Base-by-base conservation (phyloP, 2,329 filamentous ascomycete species). In the Pezicula rhizophila region DNA sequence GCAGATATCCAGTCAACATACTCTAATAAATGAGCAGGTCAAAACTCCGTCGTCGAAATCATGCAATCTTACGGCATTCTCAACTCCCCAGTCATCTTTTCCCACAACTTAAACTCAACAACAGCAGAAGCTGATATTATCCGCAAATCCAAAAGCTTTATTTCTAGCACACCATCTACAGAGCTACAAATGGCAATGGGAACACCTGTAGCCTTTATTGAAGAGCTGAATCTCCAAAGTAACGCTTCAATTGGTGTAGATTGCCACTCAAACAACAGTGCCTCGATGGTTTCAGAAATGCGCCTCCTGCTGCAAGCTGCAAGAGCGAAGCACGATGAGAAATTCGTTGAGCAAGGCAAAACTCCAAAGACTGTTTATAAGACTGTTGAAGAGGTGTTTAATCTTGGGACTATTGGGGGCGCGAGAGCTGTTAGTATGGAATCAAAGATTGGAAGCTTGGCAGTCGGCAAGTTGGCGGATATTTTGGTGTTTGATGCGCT, bases 151-250 rank as follows among this genome's bases (percentile, higher is more conserved):
- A 63, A 66, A 7, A 66, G 64, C 1, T 61, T 64, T 39, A 58
- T 76, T n/a, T 72, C 70, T 2, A 66, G 62, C 12, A 77, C 75
- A 1, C 74, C 75, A 0, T 70, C 69, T n/a, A 73, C 73, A 0
- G 75, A 78, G 55, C 57, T 75, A 8, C 73, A 78, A 51, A 77
- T 76, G 73, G 28, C 28, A 31, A 68, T 66, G 52, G 65, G 66
- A 0, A 45, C 58, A 4, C 66, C 69, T 0, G 62, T 72, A 2
- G 67, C 66, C 34, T 56, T 56, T 45, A 47, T 48, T 5, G 15
- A 47, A 4, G 47, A 49, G 8, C 46, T 55, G 1, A 63, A 63
- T 42, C 38, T 64, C 14, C 59, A 66, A 28, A 55, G 58, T 2
- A 60, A 65, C 12, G 57, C 61, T 5, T 65, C 58, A 20, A 56